A percentile compares a stretch with the other conserved stretches of the same genome.
Evolutionary conservation across 495 filamentous ascomycete species (phyloP).

Genomic region (Ramalina intermedia): DNA sequence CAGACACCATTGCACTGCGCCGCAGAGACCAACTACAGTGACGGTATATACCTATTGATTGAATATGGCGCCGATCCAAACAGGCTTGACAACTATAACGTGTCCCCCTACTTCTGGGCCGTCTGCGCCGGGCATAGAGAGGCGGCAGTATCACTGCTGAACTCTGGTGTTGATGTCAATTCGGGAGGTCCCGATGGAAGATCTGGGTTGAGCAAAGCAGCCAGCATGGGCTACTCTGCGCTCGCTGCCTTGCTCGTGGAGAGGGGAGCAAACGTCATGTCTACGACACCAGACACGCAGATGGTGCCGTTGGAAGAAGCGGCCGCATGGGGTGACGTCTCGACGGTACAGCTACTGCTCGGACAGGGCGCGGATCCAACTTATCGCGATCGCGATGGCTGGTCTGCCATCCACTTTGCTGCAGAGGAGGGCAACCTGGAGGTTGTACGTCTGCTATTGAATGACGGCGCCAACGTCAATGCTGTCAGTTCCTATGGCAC

Average conservation of each 20-base stretch:
- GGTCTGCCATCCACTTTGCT: slow-evolving; percentile 21
- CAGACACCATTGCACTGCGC: slow-evolving; percentile 23
- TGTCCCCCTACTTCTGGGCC: slow-evolving; percentile 17
- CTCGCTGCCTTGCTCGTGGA: slow-evolving; percentile 12
- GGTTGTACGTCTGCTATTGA: slow-evolving; percentile 17
- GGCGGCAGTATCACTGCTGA: slow-evolving; percentile 10
- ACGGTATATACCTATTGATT: slow-evolving; percentile 13
- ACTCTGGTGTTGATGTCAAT: slow-evolving; percentile 12
- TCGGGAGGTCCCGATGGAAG: slow-evolving; percentile 19
- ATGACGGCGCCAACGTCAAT: slow-evolving; percentile 15
- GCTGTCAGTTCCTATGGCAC: slow-evolving; percentile 21
- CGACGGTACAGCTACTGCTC: background rate
- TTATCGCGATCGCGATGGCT: slow-evolving; percentile 17
- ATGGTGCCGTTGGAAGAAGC: slow-evolving; percentile 14
- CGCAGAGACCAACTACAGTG: slow-evolving; percentile 14
- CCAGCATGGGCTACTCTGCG: background rate
- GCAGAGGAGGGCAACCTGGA: slow-evolving; percentile 23
- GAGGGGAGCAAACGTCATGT: slow-evolving; percentile 11
- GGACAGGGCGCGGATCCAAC: background rate
- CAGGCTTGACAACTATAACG: slow-evolving; percentile 15
- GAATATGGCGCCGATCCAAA: slow-evolving; percentile 8
- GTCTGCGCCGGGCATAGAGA: slow-evolving; percentile 13
- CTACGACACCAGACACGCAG: slow-evolving; percentile 11
- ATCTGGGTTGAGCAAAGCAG: background rate
- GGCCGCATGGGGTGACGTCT: slow-evolving; percentile 11